A percentile compares a stretch with the other conserved stretches of the same genome.
These are phyloP conservation scores for Crithidia acanthocephali DNA, from an alignment of 208 protist species.

Conservation along the genomic window DNA sequence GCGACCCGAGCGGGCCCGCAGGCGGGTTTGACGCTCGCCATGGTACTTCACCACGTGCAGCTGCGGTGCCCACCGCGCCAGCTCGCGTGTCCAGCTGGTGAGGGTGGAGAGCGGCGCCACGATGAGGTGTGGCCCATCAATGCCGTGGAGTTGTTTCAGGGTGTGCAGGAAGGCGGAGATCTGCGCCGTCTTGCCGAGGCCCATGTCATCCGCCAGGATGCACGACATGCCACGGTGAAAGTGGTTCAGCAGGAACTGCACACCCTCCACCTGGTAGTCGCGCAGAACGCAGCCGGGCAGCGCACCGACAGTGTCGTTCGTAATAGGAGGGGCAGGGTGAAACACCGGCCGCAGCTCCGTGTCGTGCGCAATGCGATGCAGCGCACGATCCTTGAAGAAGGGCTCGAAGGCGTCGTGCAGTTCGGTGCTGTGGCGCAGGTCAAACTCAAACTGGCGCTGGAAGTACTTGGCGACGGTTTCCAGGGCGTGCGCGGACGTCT, in stretches of 20 bases:
- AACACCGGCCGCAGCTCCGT: conserved; percentile 41
- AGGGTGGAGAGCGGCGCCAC: conserved; percentile 96
- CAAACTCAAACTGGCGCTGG: conserved; percentile 69
- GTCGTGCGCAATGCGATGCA: conserved; percentile 46
- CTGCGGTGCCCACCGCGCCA: conserved; percentile 89
- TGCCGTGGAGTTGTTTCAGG: conserved; percentile 62
- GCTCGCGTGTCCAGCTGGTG: conserved; percentile 93
- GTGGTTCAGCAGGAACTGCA: conserved; percentile 94
- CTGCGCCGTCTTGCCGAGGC: conserved; percentile 98
- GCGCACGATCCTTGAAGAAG: conserved; percentile 69
- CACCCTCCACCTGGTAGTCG: conserved; percentile 96
- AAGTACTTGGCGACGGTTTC: conserved; percentile 53
- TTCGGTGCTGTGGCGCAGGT: conserved; percentile 45
- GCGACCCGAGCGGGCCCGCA: conserved; percentile 30
- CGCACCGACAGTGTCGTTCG: conserved; percentile 26
- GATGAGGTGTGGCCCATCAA: conserved; percentile 96
- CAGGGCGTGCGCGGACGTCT: conserved; percentile 38
- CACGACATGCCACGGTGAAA: conserved; percentile 89
- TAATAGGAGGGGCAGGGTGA: conserved; percentile 36
- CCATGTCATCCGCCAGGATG: conserved; percentile 98
- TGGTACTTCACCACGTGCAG: conserved; percentile 94
- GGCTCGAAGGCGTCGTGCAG: conserved; percentile 70
- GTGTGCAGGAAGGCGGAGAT: conserved; percentile 90
- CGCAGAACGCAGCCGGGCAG: conserved; percentile 74
- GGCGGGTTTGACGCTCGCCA: conserved; percentile 65